phyloP scores from a whole-genome alignment of 2,329 filamentous ascomycete species.

The Chaetomium sp. region DNA sequence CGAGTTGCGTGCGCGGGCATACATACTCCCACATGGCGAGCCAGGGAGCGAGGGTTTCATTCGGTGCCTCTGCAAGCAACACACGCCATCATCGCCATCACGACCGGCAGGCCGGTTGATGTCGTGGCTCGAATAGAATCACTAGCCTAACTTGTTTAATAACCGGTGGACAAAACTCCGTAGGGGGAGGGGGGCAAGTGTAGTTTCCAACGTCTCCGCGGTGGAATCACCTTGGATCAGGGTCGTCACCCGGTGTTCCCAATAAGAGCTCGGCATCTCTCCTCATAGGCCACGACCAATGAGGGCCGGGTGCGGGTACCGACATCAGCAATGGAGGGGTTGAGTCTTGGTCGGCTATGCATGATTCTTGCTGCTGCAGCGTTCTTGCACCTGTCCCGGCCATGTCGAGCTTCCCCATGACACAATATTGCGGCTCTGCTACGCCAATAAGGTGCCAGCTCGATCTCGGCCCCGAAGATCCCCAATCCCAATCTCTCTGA shows the following conservation, averaged over 20 bases:
- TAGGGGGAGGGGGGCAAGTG: no score
- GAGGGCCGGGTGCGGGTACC: no score
- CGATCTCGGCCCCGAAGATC: neutral
- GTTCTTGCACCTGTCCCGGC: neutral
- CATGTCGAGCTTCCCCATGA: neutral
- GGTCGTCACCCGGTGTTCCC: no score
- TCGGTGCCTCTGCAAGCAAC: neutral
- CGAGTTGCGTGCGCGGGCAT: neutral
- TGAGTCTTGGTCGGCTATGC: neutral
- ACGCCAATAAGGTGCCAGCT: neutral
- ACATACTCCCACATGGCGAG: neutral
- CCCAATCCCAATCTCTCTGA: neutral
- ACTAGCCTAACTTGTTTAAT: no score
- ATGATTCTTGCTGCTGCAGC: neutral
- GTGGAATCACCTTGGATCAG: no score
- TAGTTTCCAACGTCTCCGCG: no score
- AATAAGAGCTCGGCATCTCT: no score
- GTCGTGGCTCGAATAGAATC: no score
- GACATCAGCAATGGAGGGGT: no score
- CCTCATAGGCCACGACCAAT: no score
- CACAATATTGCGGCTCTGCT: conserved; percentile 5
- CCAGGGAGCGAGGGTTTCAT: neutral
- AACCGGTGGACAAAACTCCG: no score
- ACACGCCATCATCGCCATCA: neutral
- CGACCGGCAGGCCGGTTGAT: no score